Percentiles rank a stretch among this genome's conserved stretches.
These are phyloP conservation scores for Boletus coffeatus DNA, from an alignment of 1,284 basidiomycete genomes.

Conservation along the genomic window DNA sequence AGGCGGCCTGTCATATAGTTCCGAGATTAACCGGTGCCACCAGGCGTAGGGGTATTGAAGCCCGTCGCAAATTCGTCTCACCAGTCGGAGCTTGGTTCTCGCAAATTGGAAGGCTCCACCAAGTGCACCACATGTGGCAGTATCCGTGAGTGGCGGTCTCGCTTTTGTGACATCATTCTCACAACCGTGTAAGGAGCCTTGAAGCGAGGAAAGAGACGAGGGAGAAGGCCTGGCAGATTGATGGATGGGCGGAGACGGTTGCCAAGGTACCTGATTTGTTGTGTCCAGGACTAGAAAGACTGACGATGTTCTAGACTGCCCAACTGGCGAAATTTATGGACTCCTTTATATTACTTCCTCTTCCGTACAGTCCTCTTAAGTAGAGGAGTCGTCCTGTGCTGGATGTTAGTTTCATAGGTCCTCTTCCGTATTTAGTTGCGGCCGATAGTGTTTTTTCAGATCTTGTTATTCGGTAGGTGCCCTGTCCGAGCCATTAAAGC, in stretches of 20 bases:
- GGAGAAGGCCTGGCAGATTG: conserved; percentile 87
- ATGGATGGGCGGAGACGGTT: conserved; percentile 93
- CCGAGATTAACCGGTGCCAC: conserved; percentile 7
- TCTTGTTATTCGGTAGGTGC: not conserved
- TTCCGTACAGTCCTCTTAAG: conserved; percentile 79
- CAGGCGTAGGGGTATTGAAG: conserved; percentile 86
- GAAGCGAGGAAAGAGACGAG: conserved; percentile 77
- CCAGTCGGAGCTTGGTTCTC: conserved; percentile 95
- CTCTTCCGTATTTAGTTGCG: not conserved
- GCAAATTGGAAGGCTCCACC: conserved; percentile 84
- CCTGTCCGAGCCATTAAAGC: not conserved
- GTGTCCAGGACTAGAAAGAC: conserved; percentile 1
- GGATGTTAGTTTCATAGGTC: not conserved
- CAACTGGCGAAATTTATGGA: conserved; percentile 78
- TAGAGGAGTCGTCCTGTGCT: conserved; percentile 28
- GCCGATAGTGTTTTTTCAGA: not conserved
- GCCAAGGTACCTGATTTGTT: conserved; percentile 57
- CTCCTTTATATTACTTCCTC: conserved; percentile 65
- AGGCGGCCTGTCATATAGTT: not conserved
- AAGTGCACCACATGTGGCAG: conserved; percentile 94
- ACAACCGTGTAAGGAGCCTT: conserved; percentile 50
- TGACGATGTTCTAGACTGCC: conserved; percentile 52
- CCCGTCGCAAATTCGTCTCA: conserved; percentile 74
- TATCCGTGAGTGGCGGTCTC: conserved; percentile 60
- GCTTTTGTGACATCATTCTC: conserved; percentile 8